Conservation (phyloP, 176 grass and related monocot genomes). For the Tillandsia fasciculata region DNA sequence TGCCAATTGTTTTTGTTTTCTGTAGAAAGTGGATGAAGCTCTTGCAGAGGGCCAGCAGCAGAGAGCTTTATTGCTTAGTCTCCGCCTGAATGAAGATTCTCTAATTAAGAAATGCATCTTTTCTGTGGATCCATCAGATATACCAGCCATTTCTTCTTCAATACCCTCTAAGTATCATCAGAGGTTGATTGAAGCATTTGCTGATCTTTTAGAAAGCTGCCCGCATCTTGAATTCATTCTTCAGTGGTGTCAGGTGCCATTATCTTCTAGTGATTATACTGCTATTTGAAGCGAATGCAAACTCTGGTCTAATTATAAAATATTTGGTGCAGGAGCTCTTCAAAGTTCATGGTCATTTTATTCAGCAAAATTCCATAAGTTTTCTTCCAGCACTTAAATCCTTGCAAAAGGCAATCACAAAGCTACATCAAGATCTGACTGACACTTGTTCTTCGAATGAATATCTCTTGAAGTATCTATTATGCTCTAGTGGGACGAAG, state of each 20-base stretch:
- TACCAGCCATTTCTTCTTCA: conserved; percentile 46
- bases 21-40: conserved; percentile 89
- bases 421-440: conserved; percentile 78
- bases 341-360: conserved; percentile 75
- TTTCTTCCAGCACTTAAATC: conserved; percentile 84
- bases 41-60: conserved; percentile 61
- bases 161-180: conserved; percentile 71
- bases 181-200: conserved; percentile 78
- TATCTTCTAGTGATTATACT: not conserved
- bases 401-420: conserved; percentile 82
- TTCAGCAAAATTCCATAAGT: conserved; percentile 77
- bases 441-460: conserved; percentile 94
- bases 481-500: conserved; percentile 40
- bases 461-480: conserved; percentile 76
- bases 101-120: conserved; percentile 96
- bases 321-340: conserved; percentile 57
- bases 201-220: conserved; percentile 73
- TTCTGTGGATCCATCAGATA: conserved; percentile 51
- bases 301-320: not conserved
- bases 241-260: conserved; percentile 69
- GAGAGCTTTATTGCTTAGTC: conserved; percentile 76
- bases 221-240: conserved; percentile 94
- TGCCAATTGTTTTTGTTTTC: conserved; percentile 2
- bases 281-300: not conserved
- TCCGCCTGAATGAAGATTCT: conserved; percentile 77